A percentile compares a stretch with the other conserved stretches of the same genome.
These are phyloP conservation scores for Pseudofabraea citricarpa DNA, from an alignment of 2,329 filamentous ascomycete species.

Conservation along the genomic window DNA sequence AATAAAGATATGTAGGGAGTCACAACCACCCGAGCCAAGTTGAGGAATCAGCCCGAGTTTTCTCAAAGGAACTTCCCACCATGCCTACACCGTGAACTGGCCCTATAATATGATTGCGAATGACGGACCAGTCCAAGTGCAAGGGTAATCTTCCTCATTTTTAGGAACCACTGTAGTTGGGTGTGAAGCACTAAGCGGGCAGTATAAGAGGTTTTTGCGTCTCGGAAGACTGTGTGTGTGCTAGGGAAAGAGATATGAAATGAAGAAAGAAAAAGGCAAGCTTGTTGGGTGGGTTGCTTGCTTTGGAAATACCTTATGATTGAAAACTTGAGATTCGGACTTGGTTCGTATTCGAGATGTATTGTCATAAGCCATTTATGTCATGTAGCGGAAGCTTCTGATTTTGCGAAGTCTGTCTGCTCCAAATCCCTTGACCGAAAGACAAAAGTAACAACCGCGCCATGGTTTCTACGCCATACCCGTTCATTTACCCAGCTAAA, in stretches of 20 bases:
- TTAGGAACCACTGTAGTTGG: slow-evolving; percentile 56
- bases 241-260: not conserved
- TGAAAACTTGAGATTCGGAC: too few relatives aligned
- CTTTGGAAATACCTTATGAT: too few relatives aligned
- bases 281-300: not conserved
- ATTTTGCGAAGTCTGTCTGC: too few relatives aligned
- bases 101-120: slow-evolving; percentile 47
- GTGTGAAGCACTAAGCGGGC: slow-evolving; percentile 45
- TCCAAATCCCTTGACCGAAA: too few relatives aligned
- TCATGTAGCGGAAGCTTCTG: too few relatives aligned
- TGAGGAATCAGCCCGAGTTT: slow-evolving; percentile 38
- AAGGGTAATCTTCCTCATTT: slow-evolving; percentile 55
- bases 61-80: slow-evolving; percentile 50
- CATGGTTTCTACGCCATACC: too few relatives aligned
- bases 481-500: too few relatives aligned
- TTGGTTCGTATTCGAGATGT: too few relatives aligned
- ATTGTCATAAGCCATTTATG: too few relatives aligned
- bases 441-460: too few relatives aligned
- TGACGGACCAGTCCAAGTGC: slow-evolving; percentile 44
- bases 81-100: slow-evolving; percentile 48
- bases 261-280: not conserved
- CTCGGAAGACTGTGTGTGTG: too few relatives aligned
- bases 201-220: slow-evolving; percentile 50
- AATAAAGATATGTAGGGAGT: slow-evolving; percentile 29
- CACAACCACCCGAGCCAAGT: slow-evolving; percentile 30